Base-by-base conservation (phyloP, 2,329 filamentous ascomycete genomes). In the Calonectria leucothoes region DNA sequence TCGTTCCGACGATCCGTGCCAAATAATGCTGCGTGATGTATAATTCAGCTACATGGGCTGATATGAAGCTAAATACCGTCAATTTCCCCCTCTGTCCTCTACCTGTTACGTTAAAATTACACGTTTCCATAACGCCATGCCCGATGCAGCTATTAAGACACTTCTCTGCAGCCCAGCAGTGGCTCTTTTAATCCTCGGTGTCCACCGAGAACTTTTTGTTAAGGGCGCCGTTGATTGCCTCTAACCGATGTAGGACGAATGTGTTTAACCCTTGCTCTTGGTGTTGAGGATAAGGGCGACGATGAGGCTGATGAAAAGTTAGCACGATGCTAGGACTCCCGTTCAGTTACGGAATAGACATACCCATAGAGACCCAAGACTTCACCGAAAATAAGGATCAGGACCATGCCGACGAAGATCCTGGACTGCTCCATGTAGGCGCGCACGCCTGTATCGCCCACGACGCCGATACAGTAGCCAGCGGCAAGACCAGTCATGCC, bases 321-420 rank as follows among this genome's bases (percentile, higher is more conserved):
- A 79, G 74, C 35, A 42, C 61, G 17, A 39, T 7, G 23, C 14
- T 35, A 14, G 51, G 1, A 17, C 1, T 23, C 20, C 20, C 3
- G 11, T 10, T 20, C 1, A 2, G 10, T 39, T n/a, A 15, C 15
- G 15, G 75, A 84, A 39, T 14, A 7, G 27, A 14, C 93, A 79
- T 89, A 98, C 95, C 97, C 97, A 82, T 99, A 99, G 37, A 99
- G 93, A 84, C 97, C 97, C 83, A 99, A 84, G 23, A 99, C 97
- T 89, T 99, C 97, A 71, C 95, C 97, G 83, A 99, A 99, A 91
- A 99, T 99, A 76, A 98, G 90, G 79, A 98, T 98, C 81, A 99
- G 87, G 59, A 99, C 96, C 97, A 98, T 98, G 85, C 97, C 97
- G 64, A 99, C 97, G 81, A 98, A 99, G 78, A 99, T 94, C 76